These are phyloP conservation scores for Claviceps sp. DNA, from an alignment of 2,329 filamentous ascomycete species.

Conservation along the genomic window DNA sequence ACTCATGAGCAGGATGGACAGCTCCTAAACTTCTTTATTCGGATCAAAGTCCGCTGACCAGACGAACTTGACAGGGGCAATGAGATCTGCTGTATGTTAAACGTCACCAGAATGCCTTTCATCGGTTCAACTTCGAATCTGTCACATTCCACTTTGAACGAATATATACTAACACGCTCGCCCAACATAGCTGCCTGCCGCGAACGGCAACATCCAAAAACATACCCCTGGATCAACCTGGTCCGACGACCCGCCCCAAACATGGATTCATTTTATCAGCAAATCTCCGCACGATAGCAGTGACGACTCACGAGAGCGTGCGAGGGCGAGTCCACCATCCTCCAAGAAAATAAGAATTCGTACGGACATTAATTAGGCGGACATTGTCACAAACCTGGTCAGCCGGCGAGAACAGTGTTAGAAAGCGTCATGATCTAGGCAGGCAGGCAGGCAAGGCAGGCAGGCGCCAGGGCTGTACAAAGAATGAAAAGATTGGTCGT, in stretches of 20 bases:
- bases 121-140: not conserved
- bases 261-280: constrained; percentile 14
- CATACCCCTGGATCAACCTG: constrained; percentile 24
- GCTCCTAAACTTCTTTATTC: too few species aligned
- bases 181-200: constrained; percentile 22
- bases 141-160: not conserved
- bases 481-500: too few species aligned
- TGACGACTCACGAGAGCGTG: not conserved
- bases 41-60: not conserved
- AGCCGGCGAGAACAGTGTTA: too few species aligned
- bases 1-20: not conserved
- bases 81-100: constrained; percentile 30
- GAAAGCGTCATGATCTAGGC: too few species aligned
- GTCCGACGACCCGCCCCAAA: constrained; percentile 21
- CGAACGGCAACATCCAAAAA: constrained; percentile 25
- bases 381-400: too few species aligned
- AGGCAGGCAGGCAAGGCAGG: too few species aligned
- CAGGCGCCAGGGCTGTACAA: too few species aligned
- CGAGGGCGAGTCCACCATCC: not conserved
- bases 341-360: too few species aligned
- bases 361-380: too few species aligned
- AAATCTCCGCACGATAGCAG: constrained; percentile 16
- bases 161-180: constrained; percentile 10
- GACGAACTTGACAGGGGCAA: constrained; percentile 21
- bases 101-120: not conserved